Percentiles rank a stretch among this genome's conserved stretches.
Evolutionary conservation across 1,284 basidiomycete genomes (phyloP).

Genomic region (Melampsora larici-populina): DNA sequence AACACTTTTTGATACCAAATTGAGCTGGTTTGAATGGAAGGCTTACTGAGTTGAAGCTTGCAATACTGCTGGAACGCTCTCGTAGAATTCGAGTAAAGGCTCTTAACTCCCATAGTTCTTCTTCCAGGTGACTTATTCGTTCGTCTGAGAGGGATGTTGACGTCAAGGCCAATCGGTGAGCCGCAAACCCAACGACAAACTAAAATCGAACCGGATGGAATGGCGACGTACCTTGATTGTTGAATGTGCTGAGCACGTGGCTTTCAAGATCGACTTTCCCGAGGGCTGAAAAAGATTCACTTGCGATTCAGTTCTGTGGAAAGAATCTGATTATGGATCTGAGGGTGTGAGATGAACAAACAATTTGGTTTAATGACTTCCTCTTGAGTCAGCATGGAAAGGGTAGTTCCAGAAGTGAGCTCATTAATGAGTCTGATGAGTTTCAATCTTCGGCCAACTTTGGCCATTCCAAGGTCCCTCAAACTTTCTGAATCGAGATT

Average conservation of each 20-base stretch:
- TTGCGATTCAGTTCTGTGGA: not conserved
- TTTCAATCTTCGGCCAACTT: conserved; percentile 39
- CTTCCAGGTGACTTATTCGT: conserved; percentile 27
- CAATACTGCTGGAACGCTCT: conserved; percentile 14
- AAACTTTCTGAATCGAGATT: conserved; percentile 33
- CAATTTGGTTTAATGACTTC: not conserved
- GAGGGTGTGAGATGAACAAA: not conserved
- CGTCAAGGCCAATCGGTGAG: not conserved
- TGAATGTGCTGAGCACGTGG: conserved; percentile 9
- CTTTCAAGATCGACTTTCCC: conserved; percentile 10
- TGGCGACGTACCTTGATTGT: conserved; percentile 22
- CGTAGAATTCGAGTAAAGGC: conserved; percentile 23
- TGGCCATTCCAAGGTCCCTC: conserved; percentile 32
- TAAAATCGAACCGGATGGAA: not conserved
- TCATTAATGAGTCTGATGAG: conserved; percentile 35
- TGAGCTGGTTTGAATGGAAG: not conserved
- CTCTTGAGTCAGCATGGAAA: not conserved
- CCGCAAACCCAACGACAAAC: too few relatives aligned
- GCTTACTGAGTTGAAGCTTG: conserved; percentile 31
- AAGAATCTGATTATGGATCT: not conserved
- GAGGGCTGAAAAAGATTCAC: not conserved
- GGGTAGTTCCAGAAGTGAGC: not conserved
- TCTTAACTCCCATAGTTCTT: conserved; percentile 35
- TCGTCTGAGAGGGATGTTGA: conserved; percentile 8
- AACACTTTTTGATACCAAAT: not conserved